phyloP scores from a whole-genome alignment of 2,329 filamentous ascomycete species.

The Corynespora cassiicola region DNA sequence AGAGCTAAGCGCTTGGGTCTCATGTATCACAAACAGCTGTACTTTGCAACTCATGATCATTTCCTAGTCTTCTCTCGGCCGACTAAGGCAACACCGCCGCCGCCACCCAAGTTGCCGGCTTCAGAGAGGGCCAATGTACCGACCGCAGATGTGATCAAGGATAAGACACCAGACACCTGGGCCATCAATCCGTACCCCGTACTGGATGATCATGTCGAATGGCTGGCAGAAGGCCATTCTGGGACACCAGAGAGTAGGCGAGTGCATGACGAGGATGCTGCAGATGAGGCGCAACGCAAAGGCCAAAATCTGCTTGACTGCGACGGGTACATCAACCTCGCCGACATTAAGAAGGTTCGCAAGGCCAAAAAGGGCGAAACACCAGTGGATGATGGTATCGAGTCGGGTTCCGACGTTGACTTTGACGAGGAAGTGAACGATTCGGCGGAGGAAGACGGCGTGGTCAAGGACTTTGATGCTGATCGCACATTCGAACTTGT shows the following conservation, averaged over 20 bases:
- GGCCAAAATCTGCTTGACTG: constrained; percentile 63
- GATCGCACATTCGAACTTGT: constrained; percentile 67
- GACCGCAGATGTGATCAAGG: constrained; percentile 59
- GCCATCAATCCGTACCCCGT: constrained; percentile 67
- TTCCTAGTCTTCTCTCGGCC: constrained; percentile 68
- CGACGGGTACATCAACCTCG: constrained; percentile 71
- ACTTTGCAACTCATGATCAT: constrained; percentile 70
- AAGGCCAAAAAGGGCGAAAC: constrained; percentile 59
- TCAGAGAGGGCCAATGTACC: constrained; percentile 56
- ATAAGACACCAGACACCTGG: constrained; percentile 66
- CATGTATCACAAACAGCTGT: constrained; percentile 70
- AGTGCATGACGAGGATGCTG: constrained; percentile 64
- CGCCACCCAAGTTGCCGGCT: constrained; percentile 61
- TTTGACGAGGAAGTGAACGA: constrained; percentile 59
- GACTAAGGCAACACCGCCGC: constrained; percentile 62
- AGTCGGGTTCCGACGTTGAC: constrained; percentile 61
- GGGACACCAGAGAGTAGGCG: constrained; percentile 53
- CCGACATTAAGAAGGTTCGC: constrained; percentile 64
- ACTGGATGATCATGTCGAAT: constrained; percentile 60
- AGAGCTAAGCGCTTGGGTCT: constrained; percentile 64
- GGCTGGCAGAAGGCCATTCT: constrained; percentile 56
- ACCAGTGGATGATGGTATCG: constrained; percentile 60
- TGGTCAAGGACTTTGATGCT: constrained; percentile 60
- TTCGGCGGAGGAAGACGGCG: constrained; percentile 58
- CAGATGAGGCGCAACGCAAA: constrained; percentile 65